These are phyloP conservation scores for Lepidium campestre DNA, from an alignment of 441 rosid genomes.

Conservation along the genomic window DNA sequence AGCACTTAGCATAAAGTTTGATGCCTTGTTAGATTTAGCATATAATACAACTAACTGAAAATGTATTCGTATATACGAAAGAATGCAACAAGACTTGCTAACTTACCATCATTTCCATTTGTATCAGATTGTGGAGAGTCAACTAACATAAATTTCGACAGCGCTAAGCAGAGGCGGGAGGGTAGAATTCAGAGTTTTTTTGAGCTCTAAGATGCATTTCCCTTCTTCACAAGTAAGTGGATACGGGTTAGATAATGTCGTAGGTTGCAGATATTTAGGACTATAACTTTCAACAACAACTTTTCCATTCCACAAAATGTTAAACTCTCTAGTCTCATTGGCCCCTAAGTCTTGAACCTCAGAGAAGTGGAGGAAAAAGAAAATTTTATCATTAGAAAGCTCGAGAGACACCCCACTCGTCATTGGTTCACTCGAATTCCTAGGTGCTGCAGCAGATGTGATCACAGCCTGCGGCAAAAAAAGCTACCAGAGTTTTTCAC, in stretches of 20 bases:
- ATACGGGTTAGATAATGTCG: accelerated
- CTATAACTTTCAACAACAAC: not conserved
- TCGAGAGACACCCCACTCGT: not conserved
- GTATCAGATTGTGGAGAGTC: constrained; percentile 21
- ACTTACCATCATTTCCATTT: constrained; percentile 27
- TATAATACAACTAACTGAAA: no score
- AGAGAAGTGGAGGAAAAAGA: not conserved
- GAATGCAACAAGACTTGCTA: not conserved
- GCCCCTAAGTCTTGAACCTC: not conserved
- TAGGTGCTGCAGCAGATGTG: not conserved
- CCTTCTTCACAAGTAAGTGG: not conserved
- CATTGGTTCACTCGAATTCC: not conserved
- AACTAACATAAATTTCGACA: not conserved
- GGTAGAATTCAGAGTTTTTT: not conserved
- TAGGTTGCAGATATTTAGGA: not conserved
- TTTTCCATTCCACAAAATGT: not conserved
- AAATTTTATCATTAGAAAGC: not conserved
- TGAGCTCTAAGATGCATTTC: not conserved
- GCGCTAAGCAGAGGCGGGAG: not conserved
- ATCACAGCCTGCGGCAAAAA: not conserved
- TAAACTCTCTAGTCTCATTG: not conserved
- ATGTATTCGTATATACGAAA: not conserved
- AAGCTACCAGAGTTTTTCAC: not conserved
- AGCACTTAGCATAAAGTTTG: not conserved
- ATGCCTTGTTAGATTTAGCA: not conserved